Base-by-base conservation (phyloP, 2,329 filamentous ascomycete species). In the Lachnellula cervina region DNA sequence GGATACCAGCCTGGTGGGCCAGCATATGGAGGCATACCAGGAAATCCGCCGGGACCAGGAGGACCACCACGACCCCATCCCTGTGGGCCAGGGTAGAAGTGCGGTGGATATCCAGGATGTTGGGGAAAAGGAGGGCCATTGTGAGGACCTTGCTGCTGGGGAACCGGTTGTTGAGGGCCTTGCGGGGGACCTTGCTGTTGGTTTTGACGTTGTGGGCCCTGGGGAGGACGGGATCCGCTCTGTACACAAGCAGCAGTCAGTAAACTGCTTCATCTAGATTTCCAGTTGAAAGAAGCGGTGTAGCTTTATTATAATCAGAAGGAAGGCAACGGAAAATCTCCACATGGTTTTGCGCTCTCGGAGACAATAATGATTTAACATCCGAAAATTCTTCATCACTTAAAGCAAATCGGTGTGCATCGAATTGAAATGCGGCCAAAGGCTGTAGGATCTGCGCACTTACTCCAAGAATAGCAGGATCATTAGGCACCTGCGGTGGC, bases 281-380 rank as follows among this genome's bases (percentile, higher is more conserved):
- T 37, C 34, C 47, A 46, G 40, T 52, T 44, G 28, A 14, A 51
- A 23, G 32, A 44, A 49, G 49, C 44, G 37, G 38, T 53, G 40
- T 16, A 57, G 40, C 38, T 59, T 59, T 55, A 54, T 64, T 65
- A 52, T 61, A 69, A 85, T 96, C 91, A 97, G 91, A 96, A 97
- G 92, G 92, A 97, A 97, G 92, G 91, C 92, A 97, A 96, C 92
- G 91, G 92, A 32, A 96, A 87, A 88, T 84, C 76, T 96, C 92
- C 86, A 96, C 92, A 96, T 78, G 82, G 81, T 78, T 84, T 86
- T 96, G 91, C 91, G 90, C 90, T 88, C 87, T 87, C 88, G 88
- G 88, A 87, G 87, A 84, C 81, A 83, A 82, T 79, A 80, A 83
- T 80, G 81, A 76, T 75, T 95, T 96, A 90, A 94, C 90, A 96